Evolutionary conservation across 176 grass and related monocot genomes (phyloP).

Genomic region (Otatea glauca): DNA sequence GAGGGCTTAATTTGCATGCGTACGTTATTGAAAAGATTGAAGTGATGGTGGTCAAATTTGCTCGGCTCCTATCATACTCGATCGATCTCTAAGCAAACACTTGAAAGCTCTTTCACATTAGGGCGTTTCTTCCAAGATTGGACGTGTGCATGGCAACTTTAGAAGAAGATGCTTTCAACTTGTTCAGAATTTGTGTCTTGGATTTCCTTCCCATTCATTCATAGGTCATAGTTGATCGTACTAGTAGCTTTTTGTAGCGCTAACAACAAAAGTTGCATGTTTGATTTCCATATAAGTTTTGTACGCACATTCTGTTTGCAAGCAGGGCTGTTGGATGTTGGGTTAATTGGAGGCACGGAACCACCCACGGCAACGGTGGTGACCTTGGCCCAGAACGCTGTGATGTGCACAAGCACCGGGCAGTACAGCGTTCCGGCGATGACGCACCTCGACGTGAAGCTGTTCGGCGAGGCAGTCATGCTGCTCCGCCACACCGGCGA

Average conservation of each 20-base stretch:
- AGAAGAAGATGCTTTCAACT: conserved; percentile 29
- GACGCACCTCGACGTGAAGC: conserved; percentile 45
- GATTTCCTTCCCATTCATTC: conserved; percentile 38
- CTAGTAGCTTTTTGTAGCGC: not conserved
- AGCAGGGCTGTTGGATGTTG: conserved; percentile 52
- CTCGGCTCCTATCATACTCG: not conserved
- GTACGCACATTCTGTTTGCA: not conserved
- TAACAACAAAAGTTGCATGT: not conserved
- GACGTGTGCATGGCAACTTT: conserved; percentile 65
- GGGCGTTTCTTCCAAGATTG: conserved; percentile 63
- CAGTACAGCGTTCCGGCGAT: conserved; percentile 51
- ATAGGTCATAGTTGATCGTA: not conserved
- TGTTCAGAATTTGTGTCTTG: conserved; percentile 2
- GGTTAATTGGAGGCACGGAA: not conserved
- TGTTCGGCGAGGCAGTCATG: conserved; percentile 56
- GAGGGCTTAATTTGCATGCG: conserved; percentile 44
- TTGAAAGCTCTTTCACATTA: conserved; percentile 15
- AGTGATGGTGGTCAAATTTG: conserved; percentile 15
- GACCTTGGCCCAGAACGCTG: not conserved
- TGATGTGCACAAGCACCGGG: conserved; percentile 14
- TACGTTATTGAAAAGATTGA: conserved; percentile 61
- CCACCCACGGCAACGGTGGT: conserved; percentile 39
- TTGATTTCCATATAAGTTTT: not conserved
- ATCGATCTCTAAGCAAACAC: conserved; percentile 28
- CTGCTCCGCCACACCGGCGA: conserved; percentile 51